Conservation (phyloP, 495 filamentous ascomycete species). For the Penicillium salamii region DNA sequence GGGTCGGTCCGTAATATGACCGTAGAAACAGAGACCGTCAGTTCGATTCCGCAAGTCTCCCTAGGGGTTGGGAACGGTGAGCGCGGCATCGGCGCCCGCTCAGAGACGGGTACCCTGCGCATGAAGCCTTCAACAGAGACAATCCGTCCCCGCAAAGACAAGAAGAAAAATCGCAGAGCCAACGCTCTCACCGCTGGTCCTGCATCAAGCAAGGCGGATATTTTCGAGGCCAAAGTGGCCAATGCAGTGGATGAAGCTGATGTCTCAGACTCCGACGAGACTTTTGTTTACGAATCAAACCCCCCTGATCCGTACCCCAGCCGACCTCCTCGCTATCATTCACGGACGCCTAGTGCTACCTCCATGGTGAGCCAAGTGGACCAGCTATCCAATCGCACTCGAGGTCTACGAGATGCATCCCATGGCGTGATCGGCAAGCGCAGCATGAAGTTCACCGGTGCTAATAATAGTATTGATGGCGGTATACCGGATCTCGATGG, state of each 20-base stretch:
- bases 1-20: constrained; percentile 88
- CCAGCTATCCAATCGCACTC: constrained; percentile 60
- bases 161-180: constrained; percentile 77
- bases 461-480: constrained; percentile 58
- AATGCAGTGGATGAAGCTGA: constrained; percentile 90
- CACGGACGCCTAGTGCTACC: constrained; percentile 89
- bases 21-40: constrained; percentile 95
- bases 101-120: constrained; percentile 70
- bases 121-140: constrained; percentile 89
- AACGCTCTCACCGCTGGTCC: constrained; percentile 43
- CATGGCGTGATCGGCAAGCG: constrained; percentile 75
- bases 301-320: constrained; percentile 75
- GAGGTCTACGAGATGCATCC: constrained; percentile 61
- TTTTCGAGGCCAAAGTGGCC: constrained; percentile 95
- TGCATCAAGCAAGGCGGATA: constrained; percentile 95
- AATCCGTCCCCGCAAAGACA: constrained; percentile 87
- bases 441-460: constrained; percentile 98
- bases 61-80: constrained; percentile 65
- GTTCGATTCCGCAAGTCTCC: constrained; percentile 85
- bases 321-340: constrained; percentile 82
- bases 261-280: constrained; percentile 95
- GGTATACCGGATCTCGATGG: constrained; percentile 59
- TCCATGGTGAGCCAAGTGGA: constrained; percentile 83
- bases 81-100: constrained; percentile 50
- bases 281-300: constrained; percentile 98